These are phyloP conservation scores for Ceratocystiopsis sp. DNA, from an alignment of 2,329 filamentous ascomycete genomes.

Conservation along the genomic window DNA sequence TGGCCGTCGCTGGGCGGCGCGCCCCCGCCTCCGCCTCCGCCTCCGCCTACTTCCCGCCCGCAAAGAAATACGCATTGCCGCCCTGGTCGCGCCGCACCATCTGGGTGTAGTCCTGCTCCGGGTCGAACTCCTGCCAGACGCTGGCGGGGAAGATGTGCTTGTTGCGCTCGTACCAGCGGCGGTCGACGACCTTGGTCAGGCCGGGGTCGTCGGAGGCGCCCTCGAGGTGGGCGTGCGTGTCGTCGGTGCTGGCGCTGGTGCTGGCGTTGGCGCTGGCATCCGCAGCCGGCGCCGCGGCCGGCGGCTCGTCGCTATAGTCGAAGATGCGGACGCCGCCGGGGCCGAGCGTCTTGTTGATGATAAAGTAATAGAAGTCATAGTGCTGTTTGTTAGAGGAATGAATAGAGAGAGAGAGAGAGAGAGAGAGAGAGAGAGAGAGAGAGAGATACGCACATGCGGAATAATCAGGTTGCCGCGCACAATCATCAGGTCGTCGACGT, in stretches of 20 bases:
- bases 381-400: constrained; percentile 48
- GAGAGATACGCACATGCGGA: constrained; percentile 56
- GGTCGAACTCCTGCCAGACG: constrained; percentile 88
- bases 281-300: constrained; percentile 10
- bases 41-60: constrained; percentile 10
- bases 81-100: constrained; percentile 67
- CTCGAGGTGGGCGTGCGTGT: constrained; percentile 43
- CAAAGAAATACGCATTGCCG: constrained; percentile 88
- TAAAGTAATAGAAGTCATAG: constrained; percentile 94
- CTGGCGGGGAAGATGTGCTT: constrained; percentile 97
- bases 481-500: constrained; percentile 89
- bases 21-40: too few species aligned
- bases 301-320: constrained; percentile 44
- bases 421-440: neutral
- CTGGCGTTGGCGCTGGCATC: constrained; percentile 4
- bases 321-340: constrained; percentile 62
- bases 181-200: constrained; percentile 84
- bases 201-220: constrained; percentile 62
- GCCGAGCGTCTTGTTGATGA: constrained; percentile 69
- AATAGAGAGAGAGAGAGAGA: constrained; percentile 1
- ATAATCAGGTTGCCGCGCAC: constrained; percentile 83
- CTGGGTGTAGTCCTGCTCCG: constrained; percentile 66
- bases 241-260: constrained; percentile 10
- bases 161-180: constrained; percentile 91
- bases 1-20: too few species aligned